Base-by-base conservation (phyloP, 257 asterid genomes). In the Paraleonurus japonicus region DNA sequence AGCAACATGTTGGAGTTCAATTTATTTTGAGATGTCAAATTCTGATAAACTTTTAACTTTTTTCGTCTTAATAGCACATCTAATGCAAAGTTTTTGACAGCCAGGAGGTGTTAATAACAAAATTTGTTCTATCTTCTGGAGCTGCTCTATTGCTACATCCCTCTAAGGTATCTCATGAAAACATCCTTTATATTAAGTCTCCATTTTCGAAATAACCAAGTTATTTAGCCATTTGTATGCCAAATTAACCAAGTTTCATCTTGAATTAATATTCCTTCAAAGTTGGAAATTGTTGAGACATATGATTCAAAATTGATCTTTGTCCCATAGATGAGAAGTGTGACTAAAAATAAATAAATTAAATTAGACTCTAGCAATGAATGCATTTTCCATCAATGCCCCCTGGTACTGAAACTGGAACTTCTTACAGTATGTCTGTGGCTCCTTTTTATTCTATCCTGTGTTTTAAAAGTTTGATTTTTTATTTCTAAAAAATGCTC, bases 11-110 rank as follows among this genome's bases (percentile, higher is more conserved):
- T 65, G 41, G 19, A 24, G 22, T 64, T 32, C 61, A 48, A 24
- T 53, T 43, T 15, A n/a, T 12, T 15, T 15, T 43, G 51, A 13
- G 19, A 45, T 12, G 16, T 27, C 47, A 43, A 48, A 30, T 27
- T 48, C 41, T 41, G 50, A 75, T n/a, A n/a, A n/a, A n/a, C n/a
- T n/a, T n/a, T n/a, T 74, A 11, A n/a, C n/a, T 23, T 4, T 54
- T 20, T 6, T 58, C 53, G 10, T 30, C 62, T 22, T 17, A 4
- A 45, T 62, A n/a, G n/a, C n/a, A n/a, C n/a, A n/a, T n/a, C n/a
- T n/a, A n/a, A n/a, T n/a, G n/a, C n/a, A n/a, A n/a, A n/a, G n/a
- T n/a, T n/a, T n/a, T n/a, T n/a, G n/a, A n/a, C n/a, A n/a, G n/a
- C n/a, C n/a, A n/a, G n/a, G n/a, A n/a, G n/a, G n/a, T n/a, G n/a